Evolutionary conservation across 192 early-diverging fungal species (phyloP).

Genomic region (Phlyctochytrium bullatum): DNA sequence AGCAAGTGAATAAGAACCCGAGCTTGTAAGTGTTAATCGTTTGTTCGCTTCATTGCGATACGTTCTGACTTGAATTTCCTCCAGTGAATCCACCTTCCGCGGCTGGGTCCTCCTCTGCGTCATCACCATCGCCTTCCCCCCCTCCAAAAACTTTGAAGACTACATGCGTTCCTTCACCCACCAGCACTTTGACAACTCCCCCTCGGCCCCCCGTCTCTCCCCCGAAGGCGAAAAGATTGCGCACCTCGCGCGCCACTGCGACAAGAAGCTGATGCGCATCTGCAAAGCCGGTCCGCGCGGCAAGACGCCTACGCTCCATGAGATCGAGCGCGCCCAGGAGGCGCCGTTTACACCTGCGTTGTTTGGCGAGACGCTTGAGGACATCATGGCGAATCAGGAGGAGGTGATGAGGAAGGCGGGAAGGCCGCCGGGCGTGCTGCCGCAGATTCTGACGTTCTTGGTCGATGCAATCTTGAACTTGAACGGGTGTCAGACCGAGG

Average conservation of each 20-base stretch:
- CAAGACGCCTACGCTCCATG: conserved; percentile 66
- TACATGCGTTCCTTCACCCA: conserved; percentile 79
- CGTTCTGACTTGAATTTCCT: too few species aligned
- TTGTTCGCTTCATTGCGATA: too few species aligned
- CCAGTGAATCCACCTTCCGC: conserved; percentile 62
- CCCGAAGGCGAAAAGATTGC: conserved; percentile 26
- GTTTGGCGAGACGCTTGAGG: conserved; percentile 86
- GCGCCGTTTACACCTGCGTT: conserved; percentile 82
- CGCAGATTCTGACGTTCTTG: conserved; percentile 80
- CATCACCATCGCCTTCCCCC: conserved; percentile 82
- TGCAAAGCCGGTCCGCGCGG: conserved; percentile 76
- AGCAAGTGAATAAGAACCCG: conserved; percentile 35
- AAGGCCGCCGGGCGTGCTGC: conserved; percentile 58
- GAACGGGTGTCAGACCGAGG: conserved; percentile 79
- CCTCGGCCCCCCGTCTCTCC: conserved; percentile 6
- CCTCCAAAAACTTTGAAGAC: conserved; percentile 81
- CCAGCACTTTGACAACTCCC: conserved; percentile 49
- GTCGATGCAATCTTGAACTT: conserved; percentile 69
- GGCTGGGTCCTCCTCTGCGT: conserved; percentile 88
- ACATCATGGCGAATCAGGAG: conserved; percentile 68
- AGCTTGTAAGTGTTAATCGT: conserved; percentile 6
- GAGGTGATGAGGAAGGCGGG: conserved; percentile 29
- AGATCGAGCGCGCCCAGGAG: conserved; percentile 69
- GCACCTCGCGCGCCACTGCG: conserved; percentile 35
- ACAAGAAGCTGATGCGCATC: conserved; percentile 62